Evolutionary conservation across 2,329 filamentous ascomycete genomes (phyloP).

Genomic region (Whalleya microplaca): DNA sequence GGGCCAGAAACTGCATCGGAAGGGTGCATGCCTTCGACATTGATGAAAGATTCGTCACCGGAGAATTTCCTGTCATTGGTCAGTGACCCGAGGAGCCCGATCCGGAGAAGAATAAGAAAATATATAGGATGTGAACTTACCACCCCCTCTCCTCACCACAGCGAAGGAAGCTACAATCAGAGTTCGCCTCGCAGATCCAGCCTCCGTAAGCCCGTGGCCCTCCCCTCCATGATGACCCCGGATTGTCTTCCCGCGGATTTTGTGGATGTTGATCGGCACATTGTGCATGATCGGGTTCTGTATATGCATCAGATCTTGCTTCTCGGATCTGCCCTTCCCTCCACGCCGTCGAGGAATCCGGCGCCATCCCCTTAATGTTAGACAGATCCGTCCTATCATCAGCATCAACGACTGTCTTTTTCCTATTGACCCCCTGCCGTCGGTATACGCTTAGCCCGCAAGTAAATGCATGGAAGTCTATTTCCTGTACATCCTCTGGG

Average conservation of each 20-base stretch:
- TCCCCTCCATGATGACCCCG: slow-evolving; percentile 46
- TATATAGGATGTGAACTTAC: slow-evolving; percentile 52
- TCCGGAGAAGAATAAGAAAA: slow-evolving; percentile 1
- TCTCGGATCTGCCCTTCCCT: slow-evolving; percentile 26
- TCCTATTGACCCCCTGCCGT: slow-evolving; percentile 25
- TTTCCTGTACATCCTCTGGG: slow-evolving; percentile 70
- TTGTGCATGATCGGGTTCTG: slow-evolving; percentile 18
- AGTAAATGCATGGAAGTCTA: slow-evolving; percentile 86
- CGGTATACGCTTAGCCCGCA: slow-evolving; percentile 74
- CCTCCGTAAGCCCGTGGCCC: slow-evolving; percentile 70
- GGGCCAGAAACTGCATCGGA: slow-evolving; percentile 30
- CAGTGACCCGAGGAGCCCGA: slow-evolving; percentile 2
- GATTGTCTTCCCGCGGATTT: slow-evolving; percentile 36
- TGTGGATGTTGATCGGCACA: slow-evolving; percentile 27
- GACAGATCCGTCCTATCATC: slow-evolving; percentile 3
- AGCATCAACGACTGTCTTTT: slow-evolving; percentile 2
- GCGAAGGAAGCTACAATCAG: slow-evolving; percentile 81
- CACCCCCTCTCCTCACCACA: slow-evolving; percentile 87
- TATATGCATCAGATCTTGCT: slow-evolving; percentile 34
- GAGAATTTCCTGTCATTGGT: slow-evolving; percentile 41
- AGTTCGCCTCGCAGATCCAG: slow-evolving; percentile 81
- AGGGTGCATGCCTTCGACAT: slow-evolving; percentile 29
- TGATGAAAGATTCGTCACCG: slow-evolving; percentile 45
- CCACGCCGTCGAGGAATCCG: slow-evolving; percentile 3
- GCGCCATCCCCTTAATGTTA: slow-evolving; percentile 3